These are phyloP conservation scores for Russula sp. DNA, from an alignment of 768 basidiomycete species.

Conservation along the genomic window DNA sequence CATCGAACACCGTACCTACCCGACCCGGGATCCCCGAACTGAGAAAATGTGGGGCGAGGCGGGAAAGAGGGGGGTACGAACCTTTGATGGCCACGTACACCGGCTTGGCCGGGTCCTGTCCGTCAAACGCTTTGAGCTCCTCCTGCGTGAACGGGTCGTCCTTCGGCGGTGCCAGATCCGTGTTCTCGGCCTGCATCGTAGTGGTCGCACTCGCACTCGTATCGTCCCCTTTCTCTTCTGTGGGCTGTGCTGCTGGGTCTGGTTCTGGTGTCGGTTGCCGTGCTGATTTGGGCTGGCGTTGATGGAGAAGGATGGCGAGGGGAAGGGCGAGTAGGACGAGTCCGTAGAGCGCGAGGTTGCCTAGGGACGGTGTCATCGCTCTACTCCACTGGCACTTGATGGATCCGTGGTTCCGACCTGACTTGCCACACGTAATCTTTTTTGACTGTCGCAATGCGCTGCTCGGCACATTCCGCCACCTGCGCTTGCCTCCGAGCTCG, in stretches of 20 bases:
- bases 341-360: slow-evolving; percentile 29
- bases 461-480: too few species aligned
- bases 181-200: slow-evolving; percentile 64
- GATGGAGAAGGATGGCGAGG: slow-evolving; percentile 28
- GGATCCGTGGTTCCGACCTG: too few species aligned
- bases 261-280: not conserved
- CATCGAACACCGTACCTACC: slow-evolving; percentile 85
- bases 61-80: slow-evolving; percentile 26
- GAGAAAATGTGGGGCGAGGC: not conserved
- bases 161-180: slow-evolving; percentile 64
- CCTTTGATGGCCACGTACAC: slow-evolving; percentile 95
- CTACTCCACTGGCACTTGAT: too few species aligned
- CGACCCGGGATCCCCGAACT: not conserved
- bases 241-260: slow-evolving; percentile 19
- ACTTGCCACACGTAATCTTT: not conserved
- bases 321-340: slow-evolving; percentile 34
- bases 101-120: slow-evolving; percentile 54
- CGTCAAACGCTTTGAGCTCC: slow-evolving; percentile 67
- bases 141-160: slow-evolving; percentile 69
- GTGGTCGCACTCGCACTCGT: slow-evolving; percentile 37
- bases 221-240: slow-evolving; percentile 25
- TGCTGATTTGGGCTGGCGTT: slow-evolving; percentile 13
- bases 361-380: slow-evolving; percentile 20
- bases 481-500: too few species aligned
- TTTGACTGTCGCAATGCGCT: not conserved